Evolutionary conservation across 1,284 basidiomycete species (phyloP), one percentile per base, ranked within the genome.

Genomic region (Austroboletus rostrupii): DNA sequence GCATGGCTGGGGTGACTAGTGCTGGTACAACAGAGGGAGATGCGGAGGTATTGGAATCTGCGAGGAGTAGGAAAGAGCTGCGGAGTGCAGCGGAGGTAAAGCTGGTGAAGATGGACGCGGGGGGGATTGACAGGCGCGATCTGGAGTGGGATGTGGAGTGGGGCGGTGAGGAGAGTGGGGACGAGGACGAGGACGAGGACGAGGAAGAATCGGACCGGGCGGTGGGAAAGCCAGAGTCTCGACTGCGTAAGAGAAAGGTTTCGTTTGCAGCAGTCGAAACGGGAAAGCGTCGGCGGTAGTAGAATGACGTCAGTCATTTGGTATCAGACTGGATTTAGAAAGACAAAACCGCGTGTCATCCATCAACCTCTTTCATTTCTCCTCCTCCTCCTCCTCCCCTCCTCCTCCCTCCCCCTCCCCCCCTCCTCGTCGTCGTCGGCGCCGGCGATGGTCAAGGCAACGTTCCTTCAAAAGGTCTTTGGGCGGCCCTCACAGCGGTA

Each of bases 51-150:
- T 61, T 89, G 51, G 61, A 72, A 29, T 72, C 61, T 39, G 72
- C 85, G 33, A 67, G 72, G 39, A 77, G 78, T 19, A 73, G 80
- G 52, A 86, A 83, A 64, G 83, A 85, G 61, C 73, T 85, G 52
- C 77, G 86, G 56, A 83, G 80, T 60, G 73, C 73, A 21, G 71
- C 70, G 13, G 82, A 80, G 1, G 53, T 53, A 49, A 68, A 56
- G 40, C 57, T 90, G 49, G 77, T 91, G 42, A 81, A 73, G 59
- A 69, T 92, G 53, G 65, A 67, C 17, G 52, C 74, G 3, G 77
- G 79, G 7, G 66, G 62, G 43, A 63, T 78, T 43, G 87, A 91
- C 56, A 56, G 57, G 35, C 74, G 89, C 52, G 74, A 75, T 32
- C 65, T 74, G 33, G 72, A 72, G 46, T 65, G 88, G 51, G 83